Base-by-base conservation (phyloP, 768 basidiomycete species). In the Boletus sensibilis region DNA sequence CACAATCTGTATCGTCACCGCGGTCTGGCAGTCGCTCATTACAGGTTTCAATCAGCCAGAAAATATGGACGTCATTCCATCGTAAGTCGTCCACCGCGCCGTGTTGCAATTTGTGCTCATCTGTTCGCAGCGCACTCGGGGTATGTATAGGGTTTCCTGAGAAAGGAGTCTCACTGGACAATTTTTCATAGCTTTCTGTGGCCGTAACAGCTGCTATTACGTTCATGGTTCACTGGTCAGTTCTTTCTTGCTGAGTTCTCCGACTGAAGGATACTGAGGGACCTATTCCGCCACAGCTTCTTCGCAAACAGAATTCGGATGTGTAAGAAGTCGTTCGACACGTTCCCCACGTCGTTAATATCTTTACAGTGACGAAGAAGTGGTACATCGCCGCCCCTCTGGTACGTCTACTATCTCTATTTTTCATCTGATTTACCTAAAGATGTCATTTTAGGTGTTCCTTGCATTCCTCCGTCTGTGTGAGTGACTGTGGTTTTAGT, bases 301-400 rank as follows among this genome's bases (percentile, higher is more conserved):
- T 72, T 73, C 35, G 70, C 70, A 2, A 72, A 72, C 59, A 63
- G 70, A 57, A 68, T 72, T 34, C 64, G 72, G n/a, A 70, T 64
- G 68, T 51, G 70, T 72, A 60, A 59, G 70, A 16, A 18, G n/a
- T 43, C 3, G 13, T 27, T 16, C 14, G 4, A 5, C 5, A 3
- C 42, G 33, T 29, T 20, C 1, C 1, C 1, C n/a, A 29, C 21
- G 16, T 54, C 25, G 1, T 56, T 69, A 29, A 69, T 33, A 0
- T 1, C 2, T 46, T 49, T 33, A 1, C 37, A 72, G 70, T 72
- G 57, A 72, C 68, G 25, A 72, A 72, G 54, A 70, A 35, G 33
- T 73, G 68, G 70, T 73, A 72, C 39, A 41, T 68, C 4, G 70
- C 70, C 0, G 68, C 53, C 2, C 70, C 70, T n/a, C 35, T 72